These are phyloP conservation scores for Microthyrium microscopicum DNA, from an alignment of 2,329 filamentous ascomycete genomes.

Conservation along the genomic window DNA sequence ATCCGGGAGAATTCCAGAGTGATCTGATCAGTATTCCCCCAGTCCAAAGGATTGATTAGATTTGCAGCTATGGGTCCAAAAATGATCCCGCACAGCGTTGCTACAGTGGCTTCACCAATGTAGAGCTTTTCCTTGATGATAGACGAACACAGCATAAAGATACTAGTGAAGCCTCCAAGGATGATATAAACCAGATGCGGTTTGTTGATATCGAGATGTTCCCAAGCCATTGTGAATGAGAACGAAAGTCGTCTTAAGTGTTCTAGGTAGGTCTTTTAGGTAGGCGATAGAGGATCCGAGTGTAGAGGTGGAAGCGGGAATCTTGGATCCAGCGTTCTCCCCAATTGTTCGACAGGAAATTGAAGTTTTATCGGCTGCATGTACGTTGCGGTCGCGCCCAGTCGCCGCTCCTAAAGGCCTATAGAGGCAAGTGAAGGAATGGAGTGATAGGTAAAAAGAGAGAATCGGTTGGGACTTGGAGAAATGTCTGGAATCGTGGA, in stretches of 20 bases:
- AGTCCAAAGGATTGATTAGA: slow-evolving; percentile 56
- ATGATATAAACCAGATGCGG: slow-evolving; percentile 98
- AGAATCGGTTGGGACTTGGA: too few relatives aligned
- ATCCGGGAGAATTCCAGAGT: slow-evolving; percentile 82
- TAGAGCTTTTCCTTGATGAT: slow-evolving; percentile 97
- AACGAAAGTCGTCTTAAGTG: neutral
- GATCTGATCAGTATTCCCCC: slow-evolving; percentile 74
- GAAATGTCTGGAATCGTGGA: too few relatives aligned
- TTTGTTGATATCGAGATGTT: slow-evolving; percentile 71
- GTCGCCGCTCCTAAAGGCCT: slow-evolving; percentile 16
- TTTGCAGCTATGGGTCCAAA: slow-evolving; percentile 75
- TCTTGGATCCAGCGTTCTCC: neutral
- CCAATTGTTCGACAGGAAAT: neutral
- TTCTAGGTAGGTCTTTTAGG: neutral
- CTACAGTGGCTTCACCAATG: slow-evolving; percentile 94
- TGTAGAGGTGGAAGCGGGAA: neutral
- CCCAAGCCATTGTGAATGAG: slow-evolving; percentile 50
- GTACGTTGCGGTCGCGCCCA: slow-evolving; percentile 14
- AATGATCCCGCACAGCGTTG: slow-evolving; percentile 73
- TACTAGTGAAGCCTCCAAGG: slow-evolving; percentile 85
- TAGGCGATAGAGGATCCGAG: slow-evolving; percentile 3
- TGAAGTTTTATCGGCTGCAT: slow-evolving; percentile 8
- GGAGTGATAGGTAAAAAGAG: too few relatives aligned
- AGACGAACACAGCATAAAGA: slow-evolving; percentile 97
- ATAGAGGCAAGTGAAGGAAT: neutral